These are phyloP conservation scores for Nothophoma quercina DNA, from an alignment of 2,329 filamentous ascomycete species.

Conservation along the genomic window DNA sequence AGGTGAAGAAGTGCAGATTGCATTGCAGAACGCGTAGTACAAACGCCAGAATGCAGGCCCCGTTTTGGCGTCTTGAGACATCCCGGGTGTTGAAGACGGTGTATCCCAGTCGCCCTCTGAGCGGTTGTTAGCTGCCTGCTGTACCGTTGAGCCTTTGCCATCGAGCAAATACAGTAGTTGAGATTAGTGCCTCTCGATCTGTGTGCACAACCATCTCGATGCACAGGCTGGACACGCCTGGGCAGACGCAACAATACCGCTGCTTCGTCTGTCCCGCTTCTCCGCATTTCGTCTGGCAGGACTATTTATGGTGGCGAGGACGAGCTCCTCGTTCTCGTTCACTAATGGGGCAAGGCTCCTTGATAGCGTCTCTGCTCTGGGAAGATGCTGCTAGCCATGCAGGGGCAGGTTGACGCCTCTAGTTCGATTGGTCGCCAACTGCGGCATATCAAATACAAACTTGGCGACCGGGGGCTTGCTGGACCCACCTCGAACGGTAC, in stretches of 20 bases:
- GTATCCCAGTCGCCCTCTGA: slow-evolving; percentile 15
- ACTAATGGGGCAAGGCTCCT: slow-evolving; percentile 30
- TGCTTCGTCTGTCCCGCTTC: slow-evolving; percentile 37
- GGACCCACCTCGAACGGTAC: slow-evolving; percentile 32
- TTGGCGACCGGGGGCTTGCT: slow-evolving; percentile 24
- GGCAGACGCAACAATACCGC: slow-evolving; percentile 12
- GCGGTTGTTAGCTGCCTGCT: slow-evolving; percentile 14
- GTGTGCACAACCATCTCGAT: background rate
- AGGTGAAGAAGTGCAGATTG: slow-evolving; percentile 12
- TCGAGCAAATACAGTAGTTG: background rate
- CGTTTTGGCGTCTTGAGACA: slow-evolving; percentile 23
- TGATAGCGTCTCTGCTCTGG: slow-evolving; percentile 23
- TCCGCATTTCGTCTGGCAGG: slow-evolving; percentile 45
- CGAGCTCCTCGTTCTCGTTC: slow-evolving; percentile 27
- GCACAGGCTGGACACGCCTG: background rate
- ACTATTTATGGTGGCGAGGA: slow-evolving; percentile 47
- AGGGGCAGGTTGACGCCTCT: slow-evolving; percentile 26
- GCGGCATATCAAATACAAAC: slow-evolving; percentile 37
- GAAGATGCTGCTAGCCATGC: slow-evolving; percentile 35
- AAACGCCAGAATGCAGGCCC: slow-evolving; percentile 12
- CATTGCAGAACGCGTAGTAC: slow-evolving; percentile 20
- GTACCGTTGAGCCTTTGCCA: slow-evolving; percentile 10
- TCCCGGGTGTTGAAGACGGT: slow-evolving; percentile 16
- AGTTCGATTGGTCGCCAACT: slow-evolving; percentile 34
- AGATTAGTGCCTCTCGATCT: background rate